Evolutionary conservation across 2,329 filamentous ascomycete genomes (phyloP), one percentile per base, ranked within the genome.

Genomic region (Tolypocladium sp.): DNA sequence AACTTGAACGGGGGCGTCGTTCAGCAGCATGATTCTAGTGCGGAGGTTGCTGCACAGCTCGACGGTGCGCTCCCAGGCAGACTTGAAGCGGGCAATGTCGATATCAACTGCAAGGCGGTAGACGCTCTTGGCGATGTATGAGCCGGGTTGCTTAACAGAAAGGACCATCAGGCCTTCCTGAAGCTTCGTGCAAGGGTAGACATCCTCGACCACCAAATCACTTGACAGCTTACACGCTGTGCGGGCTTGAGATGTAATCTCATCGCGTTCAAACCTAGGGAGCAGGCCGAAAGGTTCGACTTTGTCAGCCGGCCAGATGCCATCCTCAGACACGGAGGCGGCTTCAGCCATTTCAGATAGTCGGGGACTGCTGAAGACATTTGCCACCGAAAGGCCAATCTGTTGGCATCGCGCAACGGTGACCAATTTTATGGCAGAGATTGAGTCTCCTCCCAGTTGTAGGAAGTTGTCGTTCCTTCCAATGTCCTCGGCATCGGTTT

Each of bases 401-500:
- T 30, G 27, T 30, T 30, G 3, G 5, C 27, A 5, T 30, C 27
- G 2, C 4, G 27, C 27, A 30, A 30, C 3, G 27, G 27, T 30
- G 27, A 30, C 27, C 27, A 30, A 30, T 30, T 30, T 30, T 30
- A 30, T 30, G 27, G 27, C 27, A 30, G 27, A 30, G 27, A 70
- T 63, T 2, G 68, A 70, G 37, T 68, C 66, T 5, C 69, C 69
- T 1, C 68, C 68, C 1, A 70, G 61, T 4, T 57, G 52, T 35
- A 70, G 66, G 58, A 70, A 70, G 54, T 62, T 65, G 49, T 66
- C 62, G 12, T 65, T 62, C 3, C 68, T 60, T 7, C 72, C 70
- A 25, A 79, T 75, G 4, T 46, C 53, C 1, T 59, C 42, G 12
- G 46, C 22, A 8, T 57, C 2, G 25, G 59, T 54, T 1, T 56